Conservation (phyloP, 345 rosid species). For the Erucastrum elatum region DNA sequence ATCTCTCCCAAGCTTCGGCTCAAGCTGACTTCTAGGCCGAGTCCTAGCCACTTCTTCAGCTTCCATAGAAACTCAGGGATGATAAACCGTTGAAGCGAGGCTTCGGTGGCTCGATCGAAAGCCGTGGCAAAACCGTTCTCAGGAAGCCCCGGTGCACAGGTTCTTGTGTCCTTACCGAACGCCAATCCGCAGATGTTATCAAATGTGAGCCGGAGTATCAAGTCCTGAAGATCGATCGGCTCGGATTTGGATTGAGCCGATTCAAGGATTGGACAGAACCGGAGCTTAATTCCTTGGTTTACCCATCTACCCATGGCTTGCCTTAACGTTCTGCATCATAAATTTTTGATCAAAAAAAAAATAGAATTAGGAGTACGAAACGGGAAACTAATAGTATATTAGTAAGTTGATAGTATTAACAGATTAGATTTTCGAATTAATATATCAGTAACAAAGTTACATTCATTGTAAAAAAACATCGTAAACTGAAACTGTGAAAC, state of each 20-base stretch:
- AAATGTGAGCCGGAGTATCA: constrained; percentile 85
- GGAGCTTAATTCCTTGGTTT: constrained; percentile 65
- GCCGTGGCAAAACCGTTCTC: constrained; percentile 76
- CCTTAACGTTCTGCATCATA: constrained; percentile 59
- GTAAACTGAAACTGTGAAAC: not conserved
- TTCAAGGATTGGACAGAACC: constrained; percentile 76
- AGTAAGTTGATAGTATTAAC: too few species aligned
- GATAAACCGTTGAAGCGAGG: constrained; percentile 84
- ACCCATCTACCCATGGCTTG: constrained; percentile 98
- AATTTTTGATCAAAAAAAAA: too few species aligned
- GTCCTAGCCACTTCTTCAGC: constrained; percentile 75
- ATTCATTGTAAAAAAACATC: too few species aligned
- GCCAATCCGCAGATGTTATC: constrained; percentile 96
- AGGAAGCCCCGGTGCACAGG: constrained; percentile 71
- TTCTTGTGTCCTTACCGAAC: constrained; percentile 86
- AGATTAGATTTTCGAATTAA: too few species aligned
- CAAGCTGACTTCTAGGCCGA: constrained; percentile 80
- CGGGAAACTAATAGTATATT: too few species aligned
- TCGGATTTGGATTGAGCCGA: constrained; percentile 52
- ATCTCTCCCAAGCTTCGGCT: constrained; percentile 71
- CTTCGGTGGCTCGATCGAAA: constrained; percentile 88
- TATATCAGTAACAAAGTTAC: too few species aligned
- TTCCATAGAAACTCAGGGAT: constrained; percentile 82
- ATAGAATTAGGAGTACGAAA: too few species aligned
- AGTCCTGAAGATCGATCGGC: constrained; percentile 82